Conservation (phyloP, 495 filamentous ascomycete species). For the Endocarpon pusillum region DNA sequence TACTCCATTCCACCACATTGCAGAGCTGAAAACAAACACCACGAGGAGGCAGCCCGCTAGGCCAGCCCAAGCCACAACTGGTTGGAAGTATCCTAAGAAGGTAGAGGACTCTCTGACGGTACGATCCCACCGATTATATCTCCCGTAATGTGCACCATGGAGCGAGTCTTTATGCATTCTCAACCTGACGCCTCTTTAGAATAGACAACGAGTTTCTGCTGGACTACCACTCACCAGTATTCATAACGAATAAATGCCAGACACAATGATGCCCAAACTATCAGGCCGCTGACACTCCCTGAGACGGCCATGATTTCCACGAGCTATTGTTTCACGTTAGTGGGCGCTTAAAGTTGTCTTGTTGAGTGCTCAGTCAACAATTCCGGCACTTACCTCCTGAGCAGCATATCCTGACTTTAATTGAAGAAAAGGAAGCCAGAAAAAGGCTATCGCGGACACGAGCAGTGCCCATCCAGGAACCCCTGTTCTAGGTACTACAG, state of each 20-base stretch:
- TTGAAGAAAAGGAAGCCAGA: constrained; percentile 30
- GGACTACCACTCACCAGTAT: constrained; percentile 12
- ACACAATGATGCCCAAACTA: constrained; percentile 29
- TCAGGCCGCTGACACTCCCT: constrained; percentile 20
- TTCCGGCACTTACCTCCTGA: too few relatives aligned
- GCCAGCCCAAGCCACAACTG: constrained; percentile 4
- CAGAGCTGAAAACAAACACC: constrained; percentile 7
- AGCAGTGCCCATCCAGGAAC: constrained; percentile 23
- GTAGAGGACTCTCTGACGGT: too few relatives aligned
- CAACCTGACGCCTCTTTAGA: constrained; percentile 1
- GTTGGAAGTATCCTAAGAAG: constrained; percentile 7
- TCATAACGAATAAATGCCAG: constrained; percentile 28
- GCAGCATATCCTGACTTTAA: constrained; percentile 8
- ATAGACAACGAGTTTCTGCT: constrained; percentile 7
- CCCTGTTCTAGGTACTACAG: constrained; percentile 10
- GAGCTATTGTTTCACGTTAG: constrained; percentile 12
- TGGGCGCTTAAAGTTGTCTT: too few relatives aligned
- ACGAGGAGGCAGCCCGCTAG: constrained; percentile 4
- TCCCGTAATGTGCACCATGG: constrained; percentile 3
- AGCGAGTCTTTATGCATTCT: background rate
- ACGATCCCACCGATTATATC: too few relatives aligned
- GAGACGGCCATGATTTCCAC: constrained; percentile 21
- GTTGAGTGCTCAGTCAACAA: too few relatives aligned
- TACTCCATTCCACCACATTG: constrained; percentile 5
- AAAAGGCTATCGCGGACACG: constrained; percentile 20